Conservation (phyloP, 352 stramenopile genomes). For the Chrysophaeum taylorii region DNA sequence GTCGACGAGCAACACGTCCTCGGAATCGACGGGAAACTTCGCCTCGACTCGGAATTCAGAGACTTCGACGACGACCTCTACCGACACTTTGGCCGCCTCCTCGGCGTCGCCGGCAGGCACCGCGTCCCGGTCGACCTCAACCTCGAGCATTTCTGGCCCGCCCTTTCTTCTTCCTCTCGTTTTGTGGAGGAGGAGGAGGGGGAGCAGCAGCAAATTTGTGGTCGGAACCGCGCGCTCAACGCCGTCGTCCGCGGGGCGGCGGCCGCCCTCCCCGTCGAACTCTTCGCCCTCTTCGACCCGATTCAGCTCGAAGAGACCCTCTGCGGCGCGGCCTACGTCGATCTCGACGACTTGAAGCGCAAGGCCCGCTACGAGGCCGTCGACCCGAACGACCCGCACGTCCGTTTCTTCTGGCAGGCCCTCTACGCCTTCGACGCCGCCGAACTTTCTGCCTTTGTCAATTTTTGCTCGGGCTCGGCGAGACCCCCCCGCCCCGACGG, state of each 20-base stretch:
- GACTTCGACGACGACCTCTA: slow-evolving; percentile 11
- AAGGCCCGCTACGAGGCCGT: slow-evolving; percentile 94
- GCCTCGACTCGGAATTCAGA: slow-evolving; percentile 44
- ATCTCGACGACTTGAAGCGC: slow-evolving; percentile 85
- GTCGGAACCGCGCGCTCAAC: slow-evolving; percentile 52
- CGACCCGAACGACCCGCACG: slow-evolving; percentile 69
- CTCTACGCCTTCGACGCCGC: slow-evolving; percentile 86
- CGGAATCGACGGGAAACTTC: slow-evolving; percentile 26
- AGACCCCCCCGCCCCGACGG: slow-evolving; percentile 82
- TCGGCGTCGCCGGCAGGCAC: slow-evolving; percentile 49
- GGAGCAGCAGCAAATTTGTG: slow-evolving; percentile 13
- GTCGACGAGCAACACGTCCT: slow-evolving; percentile 73
- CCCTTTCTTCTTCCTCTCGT: no score
- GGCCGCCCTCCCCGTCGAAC: slow-evolving; percentile 86
- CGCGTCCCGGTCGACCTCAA: background rate
- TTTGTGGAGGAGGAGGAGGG: slow-evolving; percentile 27
- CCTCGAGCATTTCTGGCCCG: background rate
- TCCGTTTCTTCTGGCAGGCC: slow-evolving; percentile 89
- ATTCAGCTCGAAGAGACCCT: slow-evolving; percentile 88
- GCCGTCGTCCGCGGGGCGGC: slow-evolving; percentile 68
- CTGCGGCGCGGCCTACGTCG: slow-evolving; percentile 86
- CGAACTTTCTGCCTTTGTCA: slow-evolving; percentile 85
- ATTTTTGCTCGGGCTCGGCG: slow-evolving; percentile 93
- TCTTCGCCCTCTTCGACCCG: slow-evolving; percentile 86
- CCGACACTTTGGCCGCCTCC: slow-evolving; percentile 38